Evolutionary conservation across 352 stramenopile species (phyloP), one percentile per base, ranked within the genome.

Genomic region (Phytophthora lateralis): DNA sequence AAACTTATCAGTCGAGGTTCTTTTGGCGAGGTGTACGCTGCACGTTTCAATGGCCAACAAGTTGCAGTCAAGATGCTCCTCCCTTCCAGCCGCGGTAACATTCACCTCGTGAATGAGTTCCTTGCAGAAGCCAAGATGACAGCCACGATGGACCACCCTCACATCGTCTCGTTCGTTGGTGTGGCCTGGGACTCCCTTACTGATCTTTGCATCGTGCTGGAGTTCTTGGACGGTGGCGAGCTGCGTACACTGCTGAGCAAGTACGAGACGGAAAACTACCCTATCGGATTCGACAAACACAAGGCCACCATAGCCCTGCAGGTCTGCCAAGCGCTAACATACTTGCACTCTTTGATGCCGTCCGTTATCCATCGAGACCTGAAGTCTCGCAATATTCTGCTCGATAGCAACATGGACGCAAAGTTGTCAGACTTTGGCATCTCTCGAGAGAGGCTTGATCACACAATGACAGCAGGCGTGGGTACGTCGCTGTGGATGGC

Each of bases 361-460:
- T 35, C 56, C 6, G 30, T 71, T 24, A 82, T 88, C 53, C 61
- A 68, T 6, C 53, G 60, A 26, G 81, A 88, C 61, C 70, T 87
- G 34, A 90, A 65, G 24, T 65, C 57, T 0, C 30, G 58, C 1
- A 66, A 66, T 37, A 32, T 66, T 4, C 10, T 88, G 18, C 48
- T 88, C 14, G 53, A 57, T 51, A 50, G 43, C 2, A 49, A 70
- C 4, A 56, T 85, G 60, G 52, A 85, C n/a, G 78, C 78, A 14
- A 90, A 90, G 43, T 54, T 90, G 20, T 85, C 75, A 18, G 81
- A 90, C 57, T 89, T 91, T 73, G 79, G 79, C 1, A 71, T 87
- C 17, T 84, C 75, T 1, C 74, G 76, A 3, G 72, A 85, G 38
- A 64, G 67, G 14, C 51, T 75, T 30, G 71, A 81, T 21, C 74